These are phyloP conservation scores for Apiotrichum akiyoshidainum DNA, from an alignment of 1,284 basidiomycete genomes.

Conservation along the genomic window DNA sequence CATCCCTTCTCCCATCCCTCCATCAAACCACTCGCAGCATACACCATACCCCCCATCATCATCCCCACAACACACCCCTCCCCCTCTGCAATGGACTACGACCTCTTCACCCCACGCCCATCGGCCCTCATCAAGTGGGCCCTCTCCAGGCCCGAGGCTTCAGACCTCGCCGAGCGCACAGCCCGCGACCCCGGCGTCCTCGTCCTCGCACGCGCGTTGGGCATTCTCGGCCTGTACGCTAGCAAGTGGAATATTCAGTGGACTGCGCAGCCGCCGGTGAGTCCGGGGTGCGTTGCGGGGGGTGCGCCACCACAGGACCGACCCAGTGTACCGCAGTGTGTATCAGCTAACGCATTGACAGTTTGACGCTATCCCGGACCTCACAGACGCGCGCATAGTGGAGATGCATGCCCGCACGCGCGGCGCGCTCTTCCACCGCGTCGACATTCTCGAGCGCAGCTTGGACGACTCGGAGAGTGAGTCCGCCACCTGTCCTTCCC, in stretches of 20 bases:
- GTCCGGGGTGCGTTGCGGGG: neutral
- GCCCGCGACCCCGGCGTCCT: neutral
- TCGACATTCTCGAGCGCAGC: neutral
- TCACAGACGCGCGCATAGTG: neutral
- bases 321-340: no score
- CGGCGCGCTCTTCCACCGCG: neutral
- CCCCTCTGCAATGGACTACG: neutral
- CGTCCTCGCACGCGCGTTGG: neutral
- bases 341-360: neutral
- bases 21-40: no score
- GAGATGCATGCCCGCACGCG: conserved; percentile 4
- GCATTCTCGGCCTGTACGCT: neutral
- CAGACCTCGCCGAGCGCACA: neutral
- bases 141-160: neutral
- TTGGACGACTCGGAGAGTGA: neutral
- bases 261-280: neutral
- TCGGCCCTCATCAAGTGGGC: neutral
- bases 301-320: no score
- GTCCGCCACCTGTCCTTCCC: neutral
- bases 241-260: neutral
- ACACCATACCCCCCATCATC: no score
- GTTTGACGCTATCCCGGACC: neutral
- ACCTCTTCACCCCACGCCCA: neutral
- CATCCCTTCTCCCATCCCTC: no score
- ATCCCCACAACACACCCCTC: no score